Percentiles rank a stretch among this genome's conserved stretches.
Evolutionary conservation across 306 rosid species (phyloP).

Genomic region (Cucumis melo): DNA sequence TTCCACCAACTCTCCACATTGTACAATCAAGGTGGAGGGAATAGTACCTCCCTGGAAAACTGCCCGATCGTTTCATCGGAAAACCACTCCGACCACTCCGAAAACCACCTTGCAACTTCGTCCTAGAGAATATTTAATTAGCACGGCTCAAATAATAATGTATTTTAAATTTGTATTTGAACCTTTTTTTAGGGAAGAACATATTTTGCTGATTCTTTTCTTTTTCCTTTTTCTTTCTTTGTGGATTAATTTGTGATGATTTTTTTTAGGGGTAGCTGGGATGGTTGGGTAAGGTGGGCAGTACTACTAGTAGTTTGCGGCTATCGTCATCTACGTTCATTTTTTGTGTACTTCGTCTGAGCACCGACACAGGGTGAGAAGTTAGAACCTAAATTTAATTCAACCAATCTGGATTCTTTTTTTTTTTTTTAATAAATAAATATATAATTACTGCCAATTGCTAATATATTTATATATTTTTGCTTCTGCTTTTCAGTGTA

Average conservation of each 20-base stretch:
- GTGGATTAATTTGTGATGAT: no score
- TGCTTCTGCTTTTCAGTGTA: not conserved
- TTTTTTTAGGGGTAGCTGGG: not conserved
- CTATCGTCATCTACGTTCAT: not conserved
- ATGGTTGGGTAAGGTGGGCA: not conserved
- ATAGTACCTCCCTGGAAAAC: constrained; percentile 14
- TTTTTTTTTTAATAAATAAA: not conserved
- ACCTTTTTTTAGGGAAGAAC: not conserved
- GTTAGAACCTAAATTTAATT: not conserved
- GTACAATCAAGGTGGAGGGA: constrained; percentile 44
- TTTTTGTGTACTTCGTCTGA: not conserved
- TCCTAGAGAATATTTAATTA: not conserved
- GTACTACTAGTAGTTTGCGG: not conserved
- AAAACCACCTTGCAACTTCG: not conserved
- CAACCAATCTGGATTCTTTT: not conserved
- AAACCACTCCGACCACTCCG: not conserved
- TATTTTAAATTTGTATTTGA: not conserved
- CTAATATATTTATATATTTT: not conserved
- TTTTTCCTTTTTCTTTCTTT: no score
- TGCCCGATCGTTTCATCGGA: not conserved
- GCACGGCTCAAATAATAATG: not conserved
- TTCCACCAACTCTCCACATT: constrained; percentile 45
- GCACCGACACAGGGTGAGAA: not conserved
- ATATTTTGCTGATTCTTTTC: not conserved
- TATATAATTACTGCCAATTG: not conserved